Evolutionary conservation across 495 filamentous ascomycete genomes (phyloP), one percentile per base, ranked within the genome.

Genomic region (Podospora australis): DNA sequence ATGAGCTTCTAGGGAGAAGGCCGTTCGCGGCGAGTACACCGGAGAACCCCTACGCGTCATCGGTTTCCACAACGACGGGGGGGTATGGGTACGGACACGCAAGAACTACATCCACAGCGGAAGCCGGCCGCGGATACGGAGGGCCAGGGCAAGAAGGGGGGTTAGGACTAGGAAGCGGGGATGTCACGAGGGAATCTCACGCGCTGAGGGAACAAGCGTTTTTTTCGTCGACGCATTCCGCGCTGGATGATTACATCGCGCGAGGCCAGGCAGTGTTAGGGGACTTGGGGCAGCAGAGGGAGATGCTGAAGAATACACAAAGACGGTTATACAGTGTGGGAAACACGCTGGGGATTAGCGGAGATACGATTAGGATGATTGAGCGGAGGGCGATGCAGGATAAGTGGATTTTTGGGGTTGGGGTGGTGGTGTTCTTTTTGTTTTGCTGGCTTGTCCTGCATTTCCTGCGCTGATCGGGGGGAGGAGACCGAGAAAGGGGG

Each of bases 361-460:
- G 91, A 23, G 94, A 97, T 63, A 98, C 92, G 4, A 98, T 98
- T 48, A 79, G 94, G 11, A 96, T 90, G 87, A 75, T 98, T 41
- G 90, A 97, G 66, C 71, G 92, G 58, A 77, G 92, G 51, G 90
- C 92, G 44, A 84, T 78, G 66, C 82, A 96, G 73, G 92, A 98
- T 58, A 96, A 96, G 69, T 97, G 90, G 91, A 94, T 98, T 22
- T 98, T 98, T 65, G 86, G 86, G 80, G 84, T 64, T 11, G 89
- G 92, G 0, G 88, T 94, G 17, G 65, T 94, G 26, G 62, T 90
- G n/a, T 98, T 98, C 67, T 85, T 97, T 50, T 64, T 75, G 34
- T 97, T 98, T 65, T 96, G 90, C 59, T 97, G 88, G 81, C 64
- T 87, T 50, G 87, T 91, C 39, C 56, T 98, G 65, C 82, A 87